A percentile compares a stretch with the other conserved stretches of the same genome.
phyloP scores from a whole-genome alignment of 2,329 filamentous ascomycete genomes.

The Sclerotinia subarctica region DNA sequence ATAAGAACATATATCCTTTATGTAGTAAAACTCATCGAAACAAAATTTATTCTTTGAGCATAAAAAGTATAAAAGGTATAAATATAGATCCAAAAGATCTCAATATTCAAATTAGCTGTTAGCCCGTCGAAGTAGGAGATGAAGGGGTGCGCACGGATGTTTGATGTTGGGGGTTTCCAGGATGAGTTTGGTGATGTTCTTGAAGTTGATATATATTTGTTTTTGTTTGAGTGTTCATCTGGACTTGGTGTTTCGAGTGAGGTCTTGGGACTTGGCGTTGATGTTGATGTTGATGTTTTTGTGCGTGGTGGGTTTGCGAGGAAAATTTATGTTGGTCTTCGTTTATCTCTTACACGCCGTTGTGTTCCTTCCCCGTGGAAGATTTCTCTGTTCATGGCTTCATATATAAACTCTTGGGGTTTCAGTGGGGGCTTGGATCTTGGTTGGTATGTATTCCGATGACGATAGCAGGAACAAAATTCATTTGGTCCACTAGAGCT shows the following conservation, averaged over 20 bases:
- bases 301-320: background rate
- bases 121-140: background rate
- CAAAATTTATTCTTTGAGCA: background rate
- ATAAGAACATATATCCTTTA: background rate
- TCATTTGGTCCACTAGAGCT: background rate
- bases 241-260: background rate
- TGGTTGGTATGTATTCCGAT: background rate
- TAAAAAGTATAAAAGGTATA: conserved; percentile 4
- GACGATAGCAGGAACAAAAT: background rate
- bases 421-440: background rate
- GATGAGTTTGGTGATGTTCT: background rate
- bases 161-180: background rate
- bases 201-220: background rate
- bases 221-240: background rate
- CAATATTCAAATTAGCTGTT: background rate
- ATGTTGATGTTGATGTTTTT: too few species aligned
- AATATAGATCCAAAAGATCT: background rate
- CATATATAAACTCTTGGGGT: background rate
- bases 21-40: background rate
- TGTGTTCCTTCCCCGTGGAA: background rate
- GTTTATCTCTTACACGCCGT: background rate
- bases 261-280: background rate
- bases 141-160: conserved; percentile 14
- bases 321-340: background rate
- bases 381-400: background rate